A percentile compares a stretch with the other conserved stretches of the same genome.
These are phyloP conservation scores for Talaromyces pinophilus DNA, from an alignment of 2,329 filamentous ascomycete species.

Conservation along the genomic window DNA sequence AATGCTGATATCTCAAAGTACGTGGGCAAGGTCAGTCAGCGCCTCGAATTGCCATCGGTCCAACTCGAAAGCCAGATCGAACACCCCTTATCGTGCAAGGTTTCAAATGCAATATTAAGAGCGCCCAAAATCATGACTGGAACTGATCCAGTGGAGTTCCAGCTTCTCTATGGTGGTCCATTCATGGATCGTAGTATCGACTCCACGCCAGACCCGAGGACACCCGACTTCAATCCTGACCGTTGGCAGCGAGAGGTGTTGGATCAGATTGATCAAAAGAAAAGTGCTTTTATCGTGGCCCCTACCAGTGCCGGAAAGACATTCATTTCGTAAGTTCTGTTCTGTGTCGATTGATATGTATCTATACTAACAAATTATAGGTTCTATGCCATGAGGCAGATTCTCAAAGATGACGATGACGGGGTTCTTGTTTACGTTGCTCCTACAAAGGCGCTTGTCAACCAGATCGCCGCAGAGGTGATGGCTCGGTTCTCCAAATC, in stretches of 20 bases:
- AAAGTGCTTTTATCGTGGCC: conserved; percentile 71
- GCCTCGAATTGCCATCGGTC: background rate
- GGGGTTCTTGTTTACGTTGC: conserved; percentile 76
- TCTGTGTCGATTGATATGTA: background rate
- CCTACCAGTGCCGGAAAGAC: conserved; percentile 80
- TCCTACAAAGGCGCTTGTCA: conserved; percentile 78
- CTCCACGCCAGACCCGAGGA: conserved; percentile 66
- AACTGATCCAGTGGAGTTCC: conserved; percentile 57
- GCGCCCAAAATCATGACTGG: background rate
- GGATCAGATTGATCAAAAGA: conserved; percentile 69
- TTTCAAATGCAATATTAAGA: background rate
- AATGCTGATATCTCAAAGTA: conserved; percentile 6
- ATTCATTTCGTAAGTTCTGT: conserved; percentile 60
- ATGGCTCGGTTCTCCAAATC: conserved; percentile 69
- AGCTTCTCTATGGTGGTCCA: conserved; percentile 68
- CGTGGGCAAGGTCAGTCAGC: background rate
- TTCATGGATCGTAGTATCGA: conserved; percentile 76
- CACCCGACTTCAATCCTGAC: conserved; percentile 68
- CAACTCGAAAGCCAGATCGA: background rate
- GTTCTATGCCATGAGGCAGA: conserved; percentile 80
- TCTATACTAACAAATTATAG: conserved; percentile 22
- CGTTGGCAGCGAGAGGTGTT: conserved; percentile 74
- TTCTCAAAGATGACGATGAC: conserved; percentile 67
- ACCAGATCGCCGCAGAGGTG: conserved; percentile 79
- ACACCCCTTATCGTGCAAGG: background rate